Evolutionary conservation across 208 protist genomes (phyloP), one percentile per base, ranked within the genome.

Genomic region (Crithidia bombi): DNA sequence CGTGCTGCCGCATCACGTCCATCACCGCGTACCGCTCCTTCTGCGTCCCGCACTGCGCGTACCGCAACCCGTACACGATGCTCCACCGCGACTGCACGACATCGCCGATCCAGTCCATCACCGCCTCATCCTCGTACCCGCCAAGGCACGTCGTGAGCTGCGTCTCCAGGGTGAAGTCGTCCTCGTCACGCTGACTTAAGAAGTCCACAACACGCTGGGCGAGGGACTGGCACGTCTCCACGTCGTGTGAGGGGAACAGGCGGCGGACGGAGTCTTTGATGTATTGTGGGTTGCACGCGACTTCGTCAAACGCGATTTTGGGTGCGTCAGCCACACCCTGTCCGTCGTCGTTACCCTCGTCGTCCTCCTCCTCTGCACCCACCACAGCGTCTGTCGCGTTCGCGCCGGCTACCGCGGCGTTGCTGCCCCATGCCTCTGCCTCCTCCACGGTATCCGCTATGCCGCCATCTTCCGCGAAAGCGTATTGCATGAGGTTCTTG

Each of bases 131-230:
- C 67, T 94, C 89, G 66, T 95, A 94, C 41, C 82, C 86, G 32
- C 88, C 87, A 14, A 96, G 81, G 69, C 85, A 93, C 19, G 87
- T 90, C 0, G 86, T 95, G 21, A 96, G 83, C 80, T 95, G 92
- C 14, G 92, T 96, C 67, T 94, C 92, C 1, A 96, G 69, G 19
- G 83, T 89, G 36, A 89, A 70, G 51, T 87, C 72, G 44, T 94
- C 87, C 46, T 85, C 82, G 17, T 75, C 65, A 39, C 32, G 65
- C 65, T 92, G 77, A n/a, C 69, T 61, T 19, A 93, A 65, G 41
- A 87, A 95, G 32, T 83, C 79, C 36, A 95, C 26, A 7, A 93
- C 86, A n/a, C 83, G 81, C 54, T 57, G 54, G n/a, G 89, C 87
- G 49, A 88, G 83, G 5, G 79, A 52, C 26, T 85, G 75, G 63